Evolutionary conservation across 495 filamentous ascomycete species (phyloP), one percentile per base, ranked within the genome.

Genomic region (Cudoniella acicularis): DNA sequence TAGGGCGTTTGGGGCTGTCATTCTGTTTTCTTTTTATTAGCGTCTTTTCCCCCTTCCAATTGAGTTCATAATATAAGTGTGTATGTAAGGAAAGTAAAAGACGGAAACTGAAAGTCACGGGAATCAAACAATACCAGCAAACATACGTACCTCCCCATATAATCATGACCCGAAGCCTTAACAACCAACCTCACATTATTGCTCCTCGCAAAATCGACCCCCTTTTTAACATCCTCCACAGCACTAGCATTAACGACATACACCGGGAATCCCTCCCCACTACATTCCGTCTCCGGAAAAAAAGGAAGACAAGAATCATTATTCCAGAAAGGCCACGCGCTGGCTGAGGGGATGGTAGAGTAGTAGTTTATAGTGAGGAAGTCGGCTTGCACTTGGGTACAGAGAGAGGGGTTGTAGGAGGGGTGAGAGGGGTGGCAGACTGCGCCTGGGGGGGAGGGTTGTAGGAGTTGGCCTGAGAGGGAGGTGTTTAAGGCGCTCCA

Each of bases 151-250:
- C 82, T 78, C 56, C 83, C 83, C 24, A 79, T 68, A 64, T 77
- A 76, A 56, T 83, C 83, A 68, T 85, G 84, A 2, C 86, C 86
- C 0, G 82, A 83, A 54, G 81, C 85, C 47, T 84, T 83, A 43
- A 91, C 73, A 30, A 87, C 69, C 10, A 89, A 62, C 22, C 86
- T 75, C 56, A 90, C 76, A 52, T 83, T 81, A 47, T 84, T 67
- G 43, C 75, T 60, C 18, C 66, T 72, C 21, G 78, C 77, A 62
- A 78, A 79, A 16, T 76, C 67, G 0, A 79, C 62, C 10, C 71
- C 70, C 3, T 69, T 61, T 64, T 77, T 73, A 48, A 78, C 68
- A 56, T 78, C 72, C 11, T 65, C 56, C 1, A 74, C 60, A 8
- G 60, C 70, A 6, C 73, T 77, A 0, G 74, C 75, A 57, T 81